phyloP scores from a whole-genome alignment of 495 filamentous ascomycete genomes.

The Hypoxylon crocopeplum region DNA sequence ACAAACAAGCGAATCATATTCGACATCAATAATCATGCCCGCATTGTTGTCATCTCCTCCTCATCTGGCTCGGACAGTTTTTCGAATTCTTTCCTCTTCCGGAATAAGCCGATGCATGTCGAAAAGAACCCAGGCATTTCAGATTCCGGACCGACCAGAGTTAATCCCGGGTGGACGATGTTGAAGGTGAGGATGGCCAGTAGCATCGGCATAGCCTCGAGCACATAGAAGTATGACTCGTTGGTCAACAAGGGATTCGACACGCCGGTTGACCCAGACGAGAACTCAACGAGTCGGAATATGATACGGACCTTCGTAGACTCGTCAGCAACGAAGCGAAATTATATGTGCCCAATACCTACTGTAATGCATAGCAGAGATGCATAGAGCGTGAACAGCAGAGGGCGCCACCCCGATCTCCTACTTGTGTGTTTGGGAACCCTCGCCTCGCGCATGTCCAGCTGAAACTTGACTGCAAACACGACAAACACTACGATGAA shows the following conservation, averaged over 20 bases:
- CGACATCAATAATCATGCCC: background rate
- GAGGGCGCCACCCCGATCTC: slow-evolving; percentile 43
- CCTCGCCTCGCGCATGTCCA: slow-evolving; percentile 28
- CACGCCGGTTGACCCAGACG: slow-evolving; percentile 45
- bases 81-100: slow-evolving; percentile 2
- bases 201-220: slow-evolving; percentile 63
- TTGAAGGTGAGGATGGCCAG: slow-evolving; percentile 54
- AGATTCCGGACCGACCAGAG: slow-evolving; percentile 53
- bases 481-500: slow-evolving; percentile 56
- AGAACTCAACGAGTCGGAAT: slow-evolving; percentile 62
- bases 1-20: background rate
- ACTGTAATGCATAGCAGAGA: slow-evolving; percentile 52
- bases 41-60: slow-evolving; percentile 8
- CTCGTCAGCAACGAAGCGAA: slow-evolving; percentile 5
- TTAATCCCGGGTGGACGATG: slow-evolving; percentile 58
- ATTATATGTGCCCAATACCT: slow-evolving; percentile 12
- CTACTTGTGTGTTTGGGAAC: slow-evolving; percentile 19
- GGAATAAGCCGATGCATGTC: slow-evolving; percentile 7
- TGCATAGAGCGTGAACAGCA: slow-evolving; percentile 52
- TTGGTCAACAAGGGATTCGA: slow-evolving; percentile 55
- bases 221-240: slow-evolving; percentile 57
- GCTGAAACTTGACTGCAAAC: slow-evolving; percentile 53
- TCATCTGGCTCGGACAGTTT: slow-evolving; percentile 3
- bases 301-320: slow-evolving; percentile 57
- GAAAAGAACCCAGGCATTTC: slow-evolving; percentile 36